Evolutionary conservation across 345 rosid species (phyloP).

Genomic region (Firmiana major): DNA sequence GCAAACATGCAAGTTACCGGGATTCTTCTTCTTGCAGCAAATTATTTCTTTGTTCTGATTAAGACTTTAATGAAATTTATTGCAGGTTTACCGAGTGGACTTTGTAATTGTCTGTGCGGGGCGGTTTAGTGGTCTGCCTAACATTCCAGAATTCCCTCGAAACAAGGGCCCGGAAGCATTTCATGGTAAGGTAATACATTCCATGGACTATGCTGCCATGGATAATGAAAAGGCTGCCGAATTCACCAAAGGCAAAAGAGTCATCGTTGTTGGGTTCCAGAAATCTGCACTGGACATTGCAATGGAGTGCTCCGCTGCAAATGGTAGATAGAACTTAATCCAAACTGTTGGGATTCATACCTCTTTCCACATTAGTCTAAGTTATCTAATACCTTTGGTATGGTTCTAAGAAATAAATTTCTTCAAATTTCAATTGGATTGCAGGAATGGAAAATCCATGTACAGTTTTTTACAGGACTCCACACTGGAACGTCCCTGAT

Average conservation of each 20-base stretch:
- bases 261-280: slow-evolving; percentile 8
- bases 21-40: not conserved
- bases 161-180: slow-evolving; percentile 10
- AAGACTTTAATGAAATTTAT: not conserved
- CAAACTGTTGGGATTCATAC: not conserved
- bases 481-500: slow-evolving; percentile 34
- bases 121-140: slow-evolving; percentile 13
- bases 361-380: not conserved
- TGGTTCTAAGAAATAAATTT: not conserved
- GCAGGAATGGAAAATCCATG: slow-evolving; percentile 30
- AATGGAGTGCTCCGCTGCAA: slow-evolving; percentile 3
- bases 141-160: slow-evolving; percentile 14
- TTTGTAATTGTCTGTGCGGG: slow-evolving; percentile 18
- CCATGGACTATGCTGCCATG: slow-evolving; percentile 17
- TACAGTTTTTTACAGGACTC: slow-evolving; percentile 27
- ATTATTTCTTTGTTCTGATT: not conserved
- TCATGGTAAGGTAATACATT: slow-evolving; percentile 12
- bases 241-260: slow-evolving; percentile 10
- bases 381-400: too few species aligned
- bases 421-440: not conserved
- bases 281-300: slow-evolving; percentile 20
- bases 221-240: slow-evolving; percentile 10
- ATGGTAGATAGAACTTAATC: not conserved
- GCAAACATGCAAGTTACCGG: not conserved
- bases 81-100: not conserved